Conservation (phyloP, 208 protist genomes). For the Leishmania arabica region DNA sequence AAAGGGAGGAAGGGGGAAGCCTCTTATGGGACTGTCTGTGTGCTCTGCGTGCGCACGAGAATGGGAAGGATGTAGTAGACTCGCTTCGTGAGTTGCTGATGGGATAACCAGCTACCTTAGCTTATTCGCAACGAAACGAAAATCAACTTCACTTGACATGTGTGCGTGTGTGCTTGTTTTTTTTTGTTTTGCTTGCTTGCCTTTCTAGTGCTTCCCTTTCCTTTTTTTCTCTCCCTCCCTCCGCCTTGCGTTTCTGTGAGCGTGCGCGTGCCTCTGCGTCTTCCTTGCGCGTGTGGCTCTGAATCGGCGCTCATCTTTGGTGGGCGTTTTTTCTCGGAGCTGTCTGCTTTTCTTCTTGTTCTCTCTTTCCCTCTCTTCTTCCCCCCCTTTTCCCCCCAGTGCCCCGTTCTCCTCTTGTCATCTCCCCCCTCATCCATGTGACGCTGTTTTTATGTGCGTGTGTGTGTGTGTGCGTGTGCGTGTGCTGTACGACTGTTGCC, state of each 20-base stretch:
- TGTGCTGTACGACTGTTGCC: not conserved
- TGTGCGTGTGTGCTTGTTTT: too few relatives aligned
- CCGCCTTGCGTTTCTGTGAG: not conserved
- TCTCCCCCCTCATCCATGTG: not conserved
- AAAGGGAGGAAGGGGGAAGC: not conserved
- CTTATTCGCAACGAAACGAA: not conserved
- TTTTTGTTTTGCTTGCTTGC: not conserved
- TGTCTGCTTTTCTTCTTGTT: not conserved
- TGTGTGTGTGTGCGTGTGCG: not conserved
- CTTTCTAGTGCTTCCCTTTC: not conserved
- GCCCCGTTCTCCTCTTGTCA: not conserved
- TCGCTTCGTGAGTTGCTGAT: not conserved
- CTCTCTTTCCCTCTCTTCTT: slow-evolving; percentile 3
- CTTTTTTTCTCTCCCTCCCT: not conserved
- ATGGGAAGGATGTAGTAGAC: not conserved
- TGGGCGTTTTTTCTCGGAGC: slow-evolving; percentile 4
- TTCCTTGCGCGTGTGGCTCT: slow-evolving; percentile 1
- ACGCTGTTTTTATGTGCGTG: not conserved
- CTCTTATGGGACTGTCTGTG: not conserved
- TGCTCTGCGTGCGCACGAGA: not conserved
- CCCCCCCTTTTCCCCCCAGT: not conserved
- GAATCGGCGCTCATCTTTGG: not conserved
- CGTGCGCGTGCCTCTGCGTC: slow-evolving; percentile 14
- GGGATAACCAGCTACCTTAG: not conserved
- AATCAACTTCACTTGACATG: not conserved